Conservation (phyloP, 2,329 filamentous ascomycete species). For the Pseudogymnoascus sp. region DNA sequence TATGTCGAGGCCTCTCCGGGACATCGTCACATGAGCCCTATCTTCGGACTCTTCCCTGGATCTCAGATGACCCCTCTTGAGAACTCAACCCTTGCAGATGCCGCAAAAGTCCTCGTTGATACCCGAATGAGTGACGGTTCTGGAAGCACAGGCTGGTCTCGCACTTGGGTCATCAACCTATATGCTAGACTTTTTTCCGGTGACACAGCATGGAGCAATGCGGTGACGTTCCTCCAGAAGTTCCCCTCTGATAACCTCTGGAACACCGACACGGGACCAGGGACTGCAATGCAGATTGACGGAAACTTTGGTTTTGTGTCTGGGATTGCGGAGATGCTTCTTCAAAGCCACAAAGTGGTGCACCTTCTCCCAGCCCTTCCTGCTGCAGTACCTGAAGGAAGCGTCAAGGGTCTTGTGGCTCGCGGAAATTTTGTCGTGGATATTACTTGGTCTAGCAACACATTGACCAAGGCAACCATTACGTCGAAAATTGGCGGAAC, state of each 20-base stretch:
- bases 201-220: constrained; percentile 14
- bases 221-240: not conserved
- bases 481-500: not conserved
- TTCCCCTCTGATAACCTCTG: not conserved
- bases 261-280: not conserved
- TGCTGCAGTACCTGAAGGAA: constrained; percentile 14
- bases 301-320: constrained; percentile 42
- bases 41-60: constrained; percentile 43
- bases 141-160: constrained; percentile 45
- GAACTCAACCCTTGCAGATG: constrained; percentile 18
- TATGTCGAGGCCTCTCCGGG: constrained; percentile 37
- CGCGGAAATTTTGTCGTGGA: constrained; percentile 16
- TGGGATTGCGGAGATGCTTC: constrained; percentile 38
- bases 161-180: constrained; percentile 43
- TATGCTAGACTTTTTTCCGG: constrained; percentile 38
- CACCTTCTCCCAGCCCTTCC: constrained; percentile 23
- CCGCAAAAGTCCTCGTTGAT: constrained; percentile 24
- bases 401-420: constrained; percentile 16
- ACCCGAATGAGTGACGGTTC: constrained; percentile 31
- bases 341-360: constrained; percentile 33
- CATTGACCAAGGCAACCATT: not conserved
- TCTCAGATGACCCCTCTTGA: constrained; percentile 29
- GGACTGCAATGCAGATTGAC: constrained; percentile 38
- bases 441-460: constrained; percentile 14
- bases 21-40: constrained; percentile 44